Percentiles rank a stretch among this genome's conserved stretches.
Conservation (phyloP, 129 eudicot species). For the Lactuca saligna region DNA sequence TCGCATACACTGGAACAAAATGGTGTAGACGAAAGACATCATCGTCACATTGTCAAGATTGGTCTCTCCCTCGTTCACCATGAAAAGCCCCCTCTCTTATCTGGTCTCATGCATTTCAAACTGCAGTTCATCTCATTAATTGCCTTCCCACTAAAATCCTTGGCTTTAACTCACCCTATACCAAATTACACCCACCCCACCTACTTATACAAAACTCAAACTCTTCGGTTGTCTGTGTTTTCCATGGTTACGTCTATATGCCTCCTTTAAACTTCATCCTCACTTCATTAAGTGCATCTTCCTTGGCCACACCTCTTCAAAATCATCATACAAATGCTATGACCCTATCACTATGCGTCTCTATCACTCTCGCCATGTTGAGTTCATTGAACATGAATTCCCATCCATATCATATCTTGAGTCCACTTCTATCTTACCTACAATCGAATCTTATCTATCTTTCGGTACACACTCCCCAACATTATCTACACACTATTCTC, state of each 20-base stretch:
- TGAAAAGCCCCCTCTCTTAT: neutral
- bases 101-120: conserved; percentile 19
- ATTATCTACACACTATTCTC: too few species aligned
- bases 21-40: neutral
- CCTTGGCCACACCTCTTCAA: neutral
- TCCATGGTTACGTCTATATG: conserved; percentile 1
- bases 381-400: neutral
- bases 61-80: neutral
- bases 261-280: neutral
- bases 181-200: neutral
- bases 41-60: neutral
- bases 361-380: neutral
- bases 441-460: neutral
- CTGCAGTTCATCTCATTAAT: neutral
- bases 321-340: conserved; percentile 4
- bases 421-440: neutral
- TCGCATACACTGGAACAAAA: conserved; percentile 4
- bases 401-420: neutral
- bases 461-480: too few species aligned
- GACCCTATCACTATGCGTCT: neutral
- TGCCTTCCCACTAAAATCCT: neutral
- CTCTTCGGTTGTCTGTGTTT: neutral
- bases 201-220: neutral
- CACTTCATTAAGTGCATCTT: neutral
- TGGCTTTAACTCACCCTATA: neutral